Percentiles rank a stretch among this genome's conserved stretches.
Conservation (phyloP, 768 basidiomycete species). For the Phlebiopsis flavidoalba region DNA sequence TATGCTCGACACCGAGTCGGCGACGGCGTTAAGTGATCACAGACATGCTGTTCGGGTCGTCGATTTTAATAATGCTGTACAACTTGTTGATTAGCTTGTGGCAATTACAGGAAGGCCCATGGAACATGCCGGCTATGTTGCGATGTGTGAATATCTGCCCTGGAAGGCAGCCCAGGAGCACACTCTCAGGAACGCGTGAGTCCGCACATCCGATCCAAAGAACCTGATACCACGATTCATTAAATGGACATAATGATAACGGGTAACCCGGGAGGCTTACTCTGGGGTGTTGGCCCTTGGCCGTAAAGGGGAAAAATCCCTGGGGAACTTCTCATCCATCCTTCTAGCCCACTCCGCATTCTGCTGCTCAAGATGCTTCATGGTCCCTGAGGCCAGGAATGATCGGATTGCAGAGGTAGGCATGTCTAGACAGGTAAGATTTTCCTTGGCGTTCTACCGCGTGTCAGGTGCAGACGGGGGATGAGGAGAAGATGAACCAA, state of each 20-base stretch:
- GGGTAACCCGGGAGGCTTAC: background rate
- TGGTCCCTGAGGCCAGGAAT: background rate
- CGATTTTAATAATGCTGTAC: slow-evolving; percentile 64
- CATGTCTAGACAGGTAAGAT: background rate
- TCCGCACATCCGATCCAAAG: slow-evolving; percentile 84
- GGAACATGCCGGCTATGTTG: slow-evolving; percentile 71
- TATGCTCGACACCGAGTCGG: slow-evolving; percentile 23
- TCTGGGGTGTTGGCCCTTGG: slow-evolving; percentile 4
- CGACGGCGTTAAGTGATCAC: slow-evolving; percentile 74
- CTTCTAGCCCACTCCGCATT: slow-evolving; percentile 8
- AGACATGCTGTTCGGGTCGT: slow-evolving; percentile 68
- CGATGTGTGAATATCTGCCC: slow-evolving; percentile 79
- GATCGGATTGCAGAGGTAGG: background rate
- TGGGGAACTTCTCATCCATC: slow-evolving; percentile 1
- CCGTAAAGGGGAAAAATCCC: background rate
- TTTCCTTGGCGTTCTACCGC: too few relatives aligned
- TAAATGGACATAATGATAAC: too few relatives aligned
- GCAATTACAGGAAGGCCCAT: background rate
- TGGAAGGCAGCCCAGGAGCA: slow-evolving; percentile 58
- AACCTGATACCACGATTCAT: slow-evolving; percentile 32
- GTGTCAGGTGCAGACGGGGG: too few relatives aligned
- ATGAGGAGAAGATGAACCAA: too few relatives aligned
- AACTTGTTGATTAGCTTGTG: background rate
- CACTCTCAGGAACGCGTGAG: slow-evolving; percentile 77
- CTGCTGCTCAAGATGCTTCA: background rate